These are phyloP conservation scores for Curvularia sp. DNA, from an alignment of 2,329 filamentous ascomycete genomes.

Conservation along the genomic window DNA sequence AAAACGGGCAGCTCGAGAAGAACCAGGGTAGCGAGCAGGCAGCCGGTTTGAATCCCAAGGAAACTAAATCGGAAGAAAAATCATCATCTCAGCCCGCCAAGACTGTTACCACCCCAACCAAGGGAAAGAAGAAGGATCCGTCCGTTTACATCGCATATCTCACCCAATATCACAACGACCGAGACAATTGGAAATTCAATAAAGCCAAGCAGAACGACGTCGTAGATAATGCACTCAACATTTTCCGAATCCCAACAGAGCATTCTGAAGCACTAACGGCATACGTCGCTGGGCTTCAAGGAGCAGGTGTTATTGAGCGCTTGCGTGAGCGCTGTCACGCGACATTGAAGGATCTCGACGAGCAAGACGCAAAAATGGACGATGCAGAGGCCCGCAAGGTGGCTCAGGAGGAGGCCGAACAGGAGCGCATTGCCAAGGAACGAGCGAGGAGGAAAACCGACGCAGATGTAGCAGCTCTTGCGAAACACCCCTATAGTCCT, in stretches of 20 bases:
- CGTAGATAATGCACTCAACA: constrained; percentile 80
- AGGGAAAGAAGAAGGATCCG: constrained; percentile 56
- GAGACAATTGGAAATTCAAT: constrained; percentile 89
- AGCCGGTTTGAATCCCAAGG: constrained; percentile 1
- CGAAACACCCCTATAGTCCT: constrained; percentile 35
- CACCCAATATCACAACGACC: constrained; percentile 73
- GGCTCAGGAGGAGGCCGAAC: constrained; percentile 47
- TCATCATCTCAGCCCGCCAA: constrained; percentile 7
- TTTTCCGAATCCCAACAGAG: constrained; percentile 71
- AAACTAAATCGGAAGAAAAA: constrained; percentile 4
- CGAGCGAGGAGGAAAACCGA: constrained; percentile 42
- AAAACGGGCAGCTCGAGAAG: constrained; percentile 25
- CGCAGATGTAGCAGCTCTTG: constrained; percentile 36
- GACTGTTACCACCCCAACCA: background rate
- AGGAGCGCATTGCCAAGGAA: constrained; percentile 43
- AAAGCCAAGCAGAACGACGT: constrained; percentile 88
- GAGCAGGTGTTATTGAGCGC: constrained; percentile 70
- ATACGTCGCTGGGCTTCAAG: constrained; percentile 82
- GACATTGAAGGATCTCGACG: constrained; percentile 62
- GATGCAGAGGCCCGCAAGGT: constrained; percentile 44
- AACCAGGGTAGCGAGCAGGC: constrained; percentile 23
- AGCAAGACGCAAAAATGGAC: constrained; percentile 46
- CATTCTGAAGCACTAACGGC: constrained; percentile 74
- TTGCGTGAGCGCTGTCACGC: constrained; percentile 71
- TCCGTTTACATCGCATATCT: constrained; percentile 78